These are phyloP conservation scores for Sistotremastrum suecicum DNA, from an alignment of 768 basidiomycete species.

Conservation along the genomic window DNA sequence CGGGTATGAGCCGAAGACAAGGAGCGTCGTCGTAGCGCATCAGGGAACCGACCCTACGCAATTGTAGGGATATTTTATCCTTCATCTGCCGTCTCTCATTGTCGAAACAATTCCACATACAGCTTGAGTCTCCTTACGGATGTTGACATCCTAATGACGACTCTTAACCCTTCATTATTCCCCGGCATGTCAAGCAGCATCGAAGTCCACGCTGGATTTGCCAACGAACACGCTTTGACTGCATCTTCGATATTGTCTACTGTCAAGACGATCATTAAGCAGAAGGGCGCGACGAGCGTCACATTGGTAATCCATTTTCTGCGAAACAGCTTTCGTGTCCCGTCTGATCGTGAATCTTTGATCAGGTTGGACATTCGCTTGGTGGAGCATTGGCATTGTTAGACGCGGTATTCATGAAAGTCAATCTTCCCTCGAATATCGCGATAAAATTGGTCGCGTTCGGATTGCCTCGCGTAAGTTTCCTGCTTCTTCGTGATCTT, in stretches of 20 bases:
- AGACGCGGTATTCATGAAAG: slow-evolving; percentile 30
- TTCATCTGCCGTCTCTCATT: too few species aligned
- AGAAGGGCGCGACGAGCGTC: slow-evolving; percentile 24
- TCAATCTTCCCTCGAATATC: slow-evolving; percentile 30
- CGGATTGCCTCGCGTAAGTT: slow-evolving; percentile 19
- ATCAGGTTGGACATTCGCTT: slow-evolving; percentile 33
- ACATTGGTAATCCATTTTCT: slow-evolving; percentile 21
- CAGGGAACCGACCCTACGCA: slow-evolving; percentile 45
- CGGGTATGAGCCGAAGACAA: slow-evolving; percentile 37
- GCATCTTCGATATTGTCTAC: slow-evolving; percentile 30
- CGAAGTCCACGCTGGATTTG: slow-evolving; percentile 40
- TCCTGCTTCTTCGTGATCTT: too few species aligned
- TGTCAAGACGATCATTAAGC: slow-evolving; percentile 25
- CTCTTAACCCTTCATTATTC: slow-evolving; percentile 33
- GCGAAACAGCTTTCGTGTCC: not conserved
- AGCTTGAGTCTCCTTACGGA: slow-evolving; percentile 42
- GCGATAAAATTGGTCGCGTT: slow-evolving; percentile 31
- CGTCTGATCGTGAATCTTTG: not conserved
- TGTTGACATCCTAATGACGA: slow-evolving; percentile 23
- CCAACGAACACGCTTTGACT: slow-evolving; percentile 32
- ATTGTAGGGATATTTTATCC: slow-evolving; percentile 23
- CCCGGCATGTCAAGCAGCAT: slow-evolving; percentile 34
- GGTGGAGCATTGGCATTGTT: slow-evolving; percentile 40
- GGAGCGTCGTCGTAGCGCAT: slow-evolving; percentile 44
- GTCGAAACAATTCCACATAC: not conserved